phyloP scores from a whole-genome alignment of 495 filamentous ascomycete species.

The Aspergillus baeticus region DNA sequence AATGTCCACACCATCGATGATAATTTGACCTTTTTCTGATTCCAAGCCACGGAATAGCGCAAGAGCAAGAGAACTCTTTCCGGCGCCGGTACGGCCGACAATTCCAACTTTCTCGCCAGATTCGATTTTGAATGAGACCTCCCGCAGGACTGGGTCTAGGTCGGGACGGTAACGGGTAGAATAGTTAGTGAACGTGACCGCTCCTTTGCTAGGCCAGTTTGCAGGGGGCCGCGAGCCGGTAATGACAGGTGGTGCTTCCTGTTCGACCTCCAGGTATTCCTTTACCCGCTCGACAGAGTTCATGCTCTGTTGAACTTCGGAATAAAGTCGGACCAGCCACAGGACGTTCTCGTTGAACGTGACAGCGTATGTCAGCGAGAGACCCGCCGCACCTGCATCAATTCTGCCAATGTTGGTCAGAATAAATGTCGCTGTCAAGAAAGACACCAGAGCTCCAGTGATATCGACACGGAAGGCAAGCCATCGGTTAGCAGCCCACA shows the following conservation, averaged over 20 bases:
- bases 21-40: constrained; percentile 84
- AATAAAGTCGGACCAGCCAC: constrained; percentile 95
- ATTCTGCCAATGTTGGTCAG: constrained; percentile 79
- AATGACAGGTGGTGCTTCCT: constrained; percentile 80
- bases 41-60: constrained; percentile 98
- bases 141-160: constrained; percentile 78
- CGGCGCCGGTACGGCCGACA: constrained; percentile 93
- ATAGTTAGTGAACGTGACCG: constrained; percentile 84
- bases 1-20: constrained; percentile 90
- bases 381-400: constrained; percentile 90
- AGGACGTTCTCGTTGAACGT: constrained; percentile 96
- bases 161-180: constrained; percentile 86
- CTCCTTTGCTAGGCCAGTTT: constrained; percentile 84
- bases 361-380: constrained; percentile 97
- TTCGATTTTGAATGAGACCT: constrained; percentile 82
- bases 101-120: constrained; percentile 94
- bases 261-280: constrained; percentile 95
- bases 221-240: constrained; percentile 71
- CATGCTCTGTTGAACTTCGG: constrained; percentile 98
- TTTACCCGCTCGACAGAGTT: constrained; percentile 98
- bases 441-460: constrained; percentile 86
- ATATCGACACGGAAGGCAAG: constrained; percentile 90
- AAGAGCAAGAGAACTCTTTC: constrained; percentile 93
- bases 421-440: constrained; percentile 92
- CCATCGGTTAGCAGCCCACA: constrained; percentile 98